A percentile compares a stretch with the other conserved stretches of the same genome.
phyloP scores from a whole-genome alignment of 345 rosid genomes.

The Citrus medica region DNA sequence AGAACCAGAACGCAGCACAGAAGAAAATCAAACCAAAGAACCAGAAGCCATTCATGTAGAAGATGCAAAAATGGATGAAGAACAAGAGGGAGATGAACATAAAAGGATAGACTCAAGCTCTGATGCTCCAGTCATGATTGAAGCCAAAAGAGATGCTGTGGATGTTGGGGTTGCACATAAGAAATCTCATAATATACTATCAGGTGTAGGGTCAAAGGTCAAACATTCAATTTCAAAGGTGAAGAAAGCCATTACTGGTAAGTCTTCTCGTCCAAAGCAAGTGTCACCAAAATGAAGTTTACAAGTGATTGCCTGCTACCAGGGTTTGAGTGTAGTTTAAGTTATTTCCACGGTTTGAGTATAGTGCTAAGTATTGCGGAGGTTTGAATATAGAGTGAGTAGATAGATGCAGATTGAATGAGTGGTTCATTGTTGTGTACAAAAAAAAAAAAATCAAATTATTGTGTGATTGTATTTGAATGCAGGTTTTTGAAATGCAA shows the following conservation, averaged over 20 bases:
- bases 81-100: slow-evolving; percentile 37
- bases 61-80: slow-evolving; percentile 46
- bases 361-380: background rate
- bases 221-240: slow-evolving; percentile 90
- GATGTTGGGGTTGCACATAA: slow-evolving; percentile 48
- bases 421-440: background rate
- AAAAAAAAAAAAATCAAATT: background rate
- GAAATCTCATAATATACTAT: slow-evolving; percentile 74
- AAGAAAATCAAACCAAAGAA: slow-evolving; percentile 21
- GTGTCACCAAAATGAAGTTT: slow-evolving; percentile 38
- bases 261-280: slow-evolving; percentile 72
- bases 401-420: background rate
- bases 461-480: background rate
- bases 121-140: slow-evolving; percentile 61
- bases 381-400: slow-evolving; percentile 11
- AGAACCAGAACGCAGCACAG: slow-evolving; percentile 20
- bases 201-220: slow-evolving; percentile 84
- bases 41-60: slow-evolving; percentile 19
- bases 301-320: no score
- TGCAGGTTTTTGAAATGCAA: background rate
- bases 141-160: slow-evolving; percentile 48
- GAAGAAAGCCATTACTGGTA: slow-evolving; percentile 80
- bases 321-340: no score
- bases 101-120: slow-evolving; percentile 47
- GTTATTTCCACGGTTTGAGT: background rate